Conservation (phyloP, 495 filamentous ascomycete species). For the Staphylotrichum tortipilum region DNA sequence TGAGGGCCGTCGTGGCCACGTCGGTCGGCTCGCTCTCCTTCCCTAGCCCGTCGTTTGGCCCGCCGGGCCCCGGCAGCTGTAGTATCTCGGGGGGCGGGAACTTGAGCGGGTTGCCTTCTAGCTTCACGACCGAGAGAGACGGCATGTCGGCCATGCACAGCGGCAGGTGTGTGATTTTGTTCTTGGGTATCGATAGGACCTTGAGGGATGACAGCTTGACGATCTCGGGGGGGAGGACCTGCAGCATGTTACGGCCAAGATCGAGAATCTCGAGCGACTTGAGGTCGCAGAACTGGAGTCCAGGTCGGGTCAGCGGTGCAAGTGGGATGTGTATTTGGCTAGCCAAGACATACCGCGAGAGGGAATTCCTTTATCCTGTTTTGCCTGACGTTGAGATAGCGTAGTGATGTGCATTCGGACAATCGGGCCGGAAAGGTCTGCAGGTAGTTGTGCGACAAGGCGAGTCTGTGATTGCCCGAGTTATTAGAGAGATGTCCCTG, state of each 20-base stretch:
- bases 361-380: constrained; percentile 88
- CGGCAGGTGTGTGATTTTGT: constrained; percentile 75
- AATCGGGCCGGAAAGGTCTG: constrained; percentile 71
- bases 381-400: constrained; percentile 88
- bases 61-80: constrained; percentile 37
- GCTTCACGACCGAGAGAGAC: constrained; percentile 76
- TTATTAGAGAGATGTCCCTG: constrained; percentile 12
- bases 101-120: constrained; percentile 73
- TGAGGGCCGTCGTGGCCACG: constrained; percentile 55
- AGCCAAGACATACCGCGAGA: constrained; percentile 51
- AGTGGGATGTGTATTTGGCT: neutral
- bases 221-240: constrained; percentile 67
- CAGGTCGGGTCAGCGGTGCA: constrained; percentile 14
- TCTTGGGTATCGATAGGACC: constrained; percentile 72
- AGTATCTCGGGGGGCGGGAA: constrained; percentile 58
- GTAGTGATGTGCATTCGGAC: constrained; percentile 75
- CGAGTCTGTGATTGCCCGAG: constrained; percentile 58
- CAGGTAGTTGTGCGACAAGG: constrained; percentile 81
- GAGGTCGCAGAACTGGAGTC: constrained; percentile 57
- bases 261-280: constrained; percentile 86
- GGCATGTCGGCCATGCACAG: constrained; percentile 78
- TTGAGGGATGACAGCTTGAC: constrained; percentile 66
- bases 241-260: constrained; percentile 76
- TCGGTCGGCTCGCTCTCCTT: constrained; percentile 51
- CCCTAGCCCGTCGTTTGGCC: constrained; percentile 34